Evolutionary conservation across 2,329 filamentous ascomycete species (phyloP).

Genomic region (Didymella segeticola): DNA sequence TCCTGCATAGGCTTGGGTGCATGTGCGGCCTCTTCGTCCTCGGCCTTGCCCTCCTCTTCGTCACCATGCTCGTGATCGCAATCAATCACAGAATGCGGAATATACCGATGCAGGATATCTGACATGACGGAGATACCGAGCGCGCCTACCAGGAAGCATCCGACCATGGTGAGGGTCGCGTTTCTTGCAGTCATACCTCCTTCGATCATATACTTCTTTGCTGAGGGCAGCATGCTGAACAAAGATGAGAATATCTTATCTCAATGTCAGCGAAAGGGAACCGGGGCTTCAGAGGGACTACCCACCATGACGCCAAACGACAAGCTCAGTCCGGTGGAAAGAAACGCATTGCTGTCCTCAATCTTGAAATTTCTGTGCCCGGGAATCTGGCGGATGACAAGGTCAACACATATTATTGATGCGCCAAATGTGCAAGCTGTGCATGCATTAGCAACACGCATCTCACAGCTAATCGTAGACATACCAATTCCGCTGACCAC

Average conservation of each 20-base stretch:
- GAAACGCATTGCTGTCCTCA: slow-evolving; percentile 85
- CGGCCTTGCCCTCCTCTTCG: slow-evolving; percentile 48
- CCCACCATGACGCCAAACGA: slow-evolving; percentile 96
- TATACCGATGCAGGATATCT: slow-evolving; percentile 72
- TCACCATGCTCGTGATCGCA: slow-evolving; percentile 78
- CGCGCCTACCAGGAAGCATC: slow-evolving; percentile 73
- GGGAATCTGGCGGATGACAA: slow-evolving; percentile 75
- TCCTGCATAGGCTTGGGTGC: slow-evolving; percentile 32
- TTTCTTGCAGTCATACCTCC: slow-evolving; percentile 70
- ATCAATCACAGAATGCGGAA: slow-evolving; percentile 81
- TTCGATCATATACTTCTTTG: slow-evolving; percentile 76
- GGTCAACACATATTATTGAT: slow-evolving; percentile 84
- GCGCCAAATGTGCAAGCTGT: slow-evolving; percentile 58
- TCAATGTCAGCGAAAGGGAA: slow-evolving; percentile 19
- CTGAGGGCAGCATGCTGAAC: slow-evolving; percentile 90
- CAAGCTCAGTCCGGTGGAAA: slow-evolving; percentile 86
- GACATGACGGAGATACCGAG: slow-evolving; percentile 78
- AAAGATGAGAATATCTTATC: slow-evolving; percentile 84
- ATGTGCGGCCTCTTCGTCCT: slow-evolving; percentile 28
- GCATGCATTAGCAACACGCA: slow-evolving; percentile 16
- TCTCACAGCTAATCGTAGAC: slow-evolving; percentile 11
- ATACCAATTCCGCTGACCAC: slow-evolving; percentile 79
- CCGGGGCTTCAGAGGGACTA: not conserved
- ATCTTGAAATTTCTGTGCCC: slow-evolving; percentile 81
- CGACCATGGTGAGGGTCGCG: slow-evolving; percentile 74